Evolutionary conservation across 495 filamentous ascomycete genomes (phyloP), one percentile per base, ranked within the genome.

Genomic region (Penicillium psychrofluorescens): DNA sequence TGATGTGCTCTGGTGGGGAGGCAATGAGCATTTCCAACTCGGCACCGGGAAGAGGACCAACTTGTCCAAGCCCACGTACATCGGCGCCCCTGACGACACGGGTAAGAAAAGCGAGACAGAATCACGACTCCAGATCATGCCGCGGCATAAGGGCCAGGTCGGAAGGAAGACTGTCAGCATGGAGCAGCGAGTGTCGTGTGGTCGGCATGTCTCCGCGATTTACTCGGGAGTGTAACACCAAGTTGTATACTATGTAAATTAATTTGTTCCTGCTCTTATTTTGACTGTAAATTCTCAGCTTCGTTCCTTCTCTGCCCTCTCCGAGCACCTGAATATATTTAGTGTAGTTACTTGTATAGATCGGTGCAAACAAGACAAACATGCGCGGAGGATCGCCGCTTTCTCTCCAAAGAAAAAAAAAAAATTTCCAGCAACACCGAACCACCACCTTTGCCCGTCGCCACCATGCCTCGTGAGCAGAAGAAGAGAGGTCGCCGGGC

Each of bases 31-130:
- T 49, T 95, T 86, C 56, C 92, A 98, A 58, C 77, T 98, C 12
- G 92, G 92, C 4, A 96, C 85, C 4, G 91, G 92, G 31, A 91
- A 81, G 70, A 67, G 90, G 46, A 95, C 79, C 55, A 97, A 98
- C 55, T 50, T 79, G 6, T 66, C 75, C 29, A 71, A 72, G 8
- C 92, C 92, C 11, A 72, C 70, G 0, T 86, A 96, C 61, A 88
- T 98, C 43, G 74, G 80, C 27, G 86, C 87, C 8, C 67, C 95
- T 30, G 78, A 89, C 40, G 48, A 61, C 22, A 22, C 22, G 38
- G 57, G 50, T 8, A 65, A 63, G 27, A 74, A 77, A 50, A 56
- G 46, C n/a, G 49, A 59, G 34, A 73, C 78, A 38, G 83, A 87
- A 36, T 79, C 91, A 51, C 75, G 92, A 45, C 81, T 97, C 45